phyloP scores from a whole-genome alignment of 2,329 filamentous ascomycete genomes.

The Pseudocercospora vitis region DNA sequence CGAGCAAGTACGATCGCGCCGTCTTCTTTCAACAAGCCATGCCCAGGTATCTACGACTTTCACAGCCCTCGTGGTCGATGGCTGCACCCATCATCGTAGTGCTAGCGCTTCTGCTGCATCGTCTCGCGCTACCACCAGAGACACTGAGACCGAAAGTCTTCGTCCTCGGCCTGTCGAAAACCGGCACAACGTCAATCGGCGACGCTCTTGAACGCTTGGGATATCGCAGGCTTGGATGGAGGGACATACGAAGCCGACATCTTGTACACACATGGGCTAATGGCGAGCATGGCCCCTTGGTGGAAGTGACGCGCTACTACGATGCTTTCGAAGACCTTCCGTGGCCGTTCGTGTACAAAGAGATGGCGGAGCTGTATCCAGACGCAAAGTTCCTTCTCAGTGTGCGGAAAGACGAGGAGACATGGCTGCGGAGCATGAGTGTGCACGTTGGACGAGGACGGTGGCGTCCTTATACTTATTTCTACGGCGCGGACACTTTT shows the following conservation, averaged over 20 bases:
- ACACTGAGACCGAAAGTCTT: slow-evolving; percentile 35
- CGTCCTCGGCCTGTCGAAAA: slow-evolving; percentile 36
- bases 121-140: slow-evolving; percentile 26
- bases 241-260: slow-evolving; percentile 35
- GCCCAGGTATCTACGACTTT: background rate
- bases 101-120: slow-evolving; percentile 2
- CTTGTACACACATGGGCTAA: slow-evolving; percentile 34
- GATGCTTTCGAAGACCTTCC: slow-evolving; percentile 37
- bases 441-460: slow-evolving; percentile 31
- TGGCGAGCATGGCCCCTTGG: slow-evolving; percentile 26
- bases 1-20: background rate
- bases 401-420: slow-evolving; percentile 33
- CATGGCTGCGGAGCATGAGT: slow-evolving; percentile 34
- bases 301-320: slow-evolving; percentile 31
- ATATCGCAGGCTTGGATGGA: slow-evolving; percentile 36
- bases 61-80: slow-evolving; percentile 2
- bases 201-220: slow-evolving; percentile 34
- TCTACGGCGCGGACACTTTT: slow-evolving; percentile 30
- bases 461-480: slow-evolving; percentile 30
- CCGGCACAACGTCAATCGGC: slow-evolving; percentile 35
- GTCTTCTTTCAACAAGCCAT: background rate
- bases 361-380: slow-evolving; percentile 34
- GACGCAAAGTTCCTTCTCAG: slow-evolving; percentile 35
- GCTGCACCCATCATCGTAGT: background rate
- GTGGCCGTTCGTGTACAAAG: slow-evolving; percentile 33